Evolutionary conservation across 2,329 filamentous ascomycete species (phyloP).

Genomic region (Exophiala sideris): DNA sequence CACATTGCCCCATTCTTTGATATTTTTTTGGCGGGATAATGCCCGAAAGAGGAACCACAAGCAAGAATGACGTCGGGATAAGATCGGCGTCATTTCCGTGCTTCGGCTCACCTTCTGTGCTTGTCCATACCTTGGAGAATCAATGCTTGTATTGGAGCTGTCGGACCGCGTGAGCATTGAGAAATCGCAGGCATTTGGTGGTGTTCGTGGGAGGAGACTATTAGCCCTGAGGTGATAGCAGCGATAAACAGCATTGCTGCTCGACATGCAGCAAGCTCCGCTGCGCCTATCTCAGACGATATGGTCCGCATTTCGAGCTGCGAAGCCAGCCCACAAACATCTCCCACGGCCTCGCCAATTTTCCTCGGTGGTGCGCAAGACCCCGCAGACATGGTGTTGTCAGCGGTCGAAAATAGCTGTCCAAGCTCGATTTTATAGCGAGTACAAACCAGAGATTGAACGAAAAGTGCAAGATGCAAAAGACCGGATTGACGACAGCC

Average conservation of each 20-base stretch:
- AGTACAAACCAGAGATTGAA: constrained; percentile 21
- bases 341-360: constrained; percentile 11
- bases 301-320: constrained; percentile 29
- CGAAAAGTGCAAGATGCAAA: constrained; percentile 25
- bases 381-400: constrained; percentile 11
- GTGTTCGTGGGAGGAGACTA: background rate
- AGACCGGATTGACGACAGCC: constrained; percentile 22
- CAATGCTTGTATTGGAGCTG: background rate
- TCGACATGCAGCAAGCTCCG: constrained; percentile 30
- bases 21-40: background rate
- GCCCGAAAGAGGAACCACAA: background rate
- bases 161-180: background rate
- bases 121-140: background rate
- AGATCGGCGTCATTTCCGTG: too few relatives aligned
- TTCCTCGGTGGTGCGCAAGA: constrained; percentile 3
- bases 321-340: constrained; percentile 20
- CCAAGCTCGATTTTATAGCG: constrained; percentile 28
- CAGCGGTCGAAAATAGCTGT: constrained; percentile 13
- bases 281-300: constrained; percentile 27
- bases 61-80: constrained; percentile 2
- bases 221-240: background rate
- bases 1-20: background rate
- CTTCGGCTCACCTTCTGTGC: background rate
- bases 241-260: background rate
- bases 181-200: too few relatives aligned